A percentile compares a stretch with the other conserved stretches of the same genome.
Evolutionary conservation across 2,329 filamentous ascomycete genomes (phyloP).

Genomic region (Sclerotinia trifoliorum): DNA sequence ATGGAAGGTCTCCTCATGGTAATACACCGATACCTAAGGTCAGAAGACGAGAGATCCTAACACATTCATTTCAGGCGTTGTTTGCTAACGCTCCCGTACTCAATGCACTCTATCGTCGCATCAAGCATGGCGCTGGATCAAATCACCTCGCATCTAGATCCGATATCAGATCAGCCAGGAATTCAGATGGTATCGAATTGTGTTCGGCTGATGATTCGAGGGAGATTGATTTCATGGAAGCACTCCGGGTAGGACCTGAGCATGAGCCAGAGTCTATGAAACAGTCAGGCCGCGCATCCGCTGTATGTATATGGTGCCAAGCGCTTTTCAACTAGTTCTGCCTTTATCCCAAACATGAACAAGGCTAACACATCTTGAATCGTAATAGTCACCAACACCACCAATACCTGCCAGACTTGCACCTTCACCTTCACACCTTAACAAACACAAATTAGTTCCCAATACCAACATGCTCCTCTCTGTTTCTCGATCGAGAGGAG

Average conservation of each 20-base stretch:
- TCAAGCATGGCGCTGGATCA: conserved; percentile 2
- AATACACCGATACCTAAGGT: not conserved
- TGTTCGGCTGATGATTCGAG: conserved; percentile 7
- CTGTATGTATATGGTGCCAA: not conserved
- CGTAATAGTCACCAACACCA: not conserved
- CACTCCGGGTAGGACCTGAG: not conserved
- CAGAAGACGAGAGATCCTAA: not conserved
- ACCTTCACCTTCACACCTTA: not conserved
- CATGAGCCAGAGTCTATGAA: not conserved
- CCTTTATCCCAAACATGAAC: not conserved
- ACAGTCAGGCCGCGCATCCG: not conserved
- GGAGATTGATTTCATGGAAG: conserved; percentile 14
- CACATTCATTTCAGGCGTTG: conserved; percentile 23
- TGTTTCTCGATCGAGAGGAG: not conserved
- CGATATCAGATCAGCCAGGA: not conserved
- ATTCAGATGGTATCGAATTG: not conserved
- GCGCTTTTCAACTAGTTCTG: not conserved
- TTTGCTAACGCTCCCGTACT: conserved; percentile 34
- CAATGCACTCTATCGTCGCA: conserved; percentile 30
- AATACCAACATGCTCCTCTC: not conserved
- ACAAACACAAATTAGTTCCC: not conserved
- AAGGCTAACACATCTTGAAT: not conserved
- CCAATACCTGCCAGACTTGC: not conserved
- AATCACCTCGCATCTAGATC: not conserved
- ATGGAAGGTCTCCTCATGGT: conserved; percentile 34